phyloP scores from a whole-genome alignment of 768 basidiomycete species.

The Mycena venus region DNA sequence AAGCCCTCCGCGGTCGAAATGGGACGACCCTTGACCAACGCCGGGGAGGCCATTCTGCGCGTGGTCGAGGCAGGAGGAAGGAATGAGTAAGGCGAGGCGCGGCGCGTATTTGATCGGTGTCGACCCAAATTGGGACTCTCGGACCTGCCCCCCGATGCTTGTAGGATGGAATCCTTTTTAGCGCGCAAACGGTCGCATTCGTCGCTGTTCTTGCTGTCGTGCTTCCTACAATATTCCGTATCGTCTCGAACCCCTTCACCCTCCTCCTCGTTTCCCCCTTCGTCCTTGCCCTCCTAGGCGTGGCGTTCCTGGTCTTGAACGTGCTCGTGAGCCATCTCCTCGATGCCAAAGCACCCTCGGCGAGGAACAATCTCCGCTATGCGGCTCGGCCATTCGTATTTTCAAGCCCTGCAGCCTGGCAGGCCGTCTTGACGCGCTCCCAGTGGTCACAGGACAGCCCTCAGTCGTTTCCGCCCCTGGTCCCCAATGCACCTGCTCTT shows the following conservation, averaged over 20 bases:
- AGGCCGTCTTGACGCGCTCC: constrained; percentile 89
- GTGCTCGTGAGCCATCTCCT: constrained; percentile 71
- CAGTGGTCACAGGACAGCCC: constrained; percentile 87
- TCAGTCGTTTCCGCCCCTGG: constrained; percentile 75
- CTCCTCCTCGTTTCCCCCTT: constrained; percentile 76
- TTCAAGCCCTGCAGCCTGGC: constrained; percentile 96
- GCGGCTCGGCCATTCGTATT: constrained; percentile 85
- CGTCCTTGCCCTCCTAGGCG: constrained; percentile 60
- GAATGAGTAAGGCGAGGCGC: neutral
- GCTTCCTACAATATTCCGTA: constrained; percentile 65
- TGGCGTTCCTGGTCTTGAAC: constrained; percentile 66
- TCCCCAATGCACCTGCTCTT: constrained; percentile 72
- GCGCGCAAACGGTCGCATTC: constrained; percentile 65
- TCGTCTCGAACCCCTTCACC: constrained; percentile 75
- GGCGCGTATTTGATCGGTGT: no score
- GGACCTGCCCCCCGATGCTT: neutral
- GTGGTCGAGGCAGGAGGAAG: constrained; percentile 20
- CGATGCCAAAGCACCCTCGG: constrained; percentile 57
- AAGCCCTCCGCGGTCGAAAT: constrained; percentile 87
- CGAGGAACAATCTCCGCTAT: constrained; percentile 56
- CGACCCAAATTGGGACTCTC: neutral
- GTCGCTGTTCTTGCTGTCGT: constrained; percentile 71
- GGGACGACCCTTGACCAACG: constrained; percentile 38
- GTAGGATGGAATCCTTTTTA: constrained; percentile 46
- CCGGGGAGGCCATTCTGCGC: constrained; percentile 24